Conservation (phyloP, 257 asterid genomes). For the Petrea volubilis region DNA sequence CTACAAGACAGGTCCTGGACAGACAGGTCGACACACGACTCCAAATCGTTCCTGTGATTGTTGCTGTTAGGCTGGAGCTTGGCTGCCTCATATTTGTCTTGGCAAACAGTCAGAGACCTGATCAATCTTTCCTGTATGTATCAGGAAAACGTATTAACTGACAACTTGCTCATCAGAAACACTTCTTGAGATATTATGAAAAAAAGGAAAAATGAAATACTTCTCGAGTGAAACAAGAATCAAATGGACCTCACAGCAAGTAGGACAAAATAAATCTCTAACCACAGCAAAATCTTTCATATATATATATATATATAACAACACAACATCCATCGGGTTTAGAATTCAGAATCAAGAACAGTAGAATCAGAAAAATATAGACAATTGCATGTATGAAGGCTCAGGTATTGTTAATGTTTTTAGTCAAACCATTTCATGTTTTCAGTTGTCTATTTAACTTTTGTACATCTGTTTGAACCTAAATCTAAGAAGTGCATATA, state of each 20-base stretch:
- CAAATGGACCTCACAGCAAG: neutral
- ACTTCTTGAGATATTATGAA: no score
- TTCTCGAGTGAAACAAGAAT: neutral
- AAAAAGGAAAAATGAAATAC: no score
- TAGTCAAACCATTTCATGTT: neutral
- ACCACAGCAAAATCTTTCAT: neutral
- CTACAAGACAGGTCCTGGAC: no score
- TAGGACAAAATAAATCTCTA: neutral
- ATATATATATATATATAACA: neutral
- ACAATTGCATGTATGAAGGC: no score
- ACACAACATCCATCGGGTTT: neutral
- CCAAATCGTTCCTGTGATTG: constrained; percentile 46
- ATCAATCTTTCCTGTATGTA: constrained; percentile 63
- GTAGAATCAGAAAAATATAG: no score
- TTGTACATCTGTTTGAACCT: neutral
- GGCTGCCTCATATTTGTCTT: constrained; percentile 77
- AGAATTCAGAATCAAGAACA: neutral
- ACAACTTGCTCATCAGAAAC: neutral
- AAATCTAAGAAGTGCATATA: neutral
- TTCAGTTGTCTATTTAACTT: neutral
- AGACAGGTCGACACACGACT: constrained; percentile 75
- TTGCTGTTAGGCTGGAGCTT: constrained; percentile 52
- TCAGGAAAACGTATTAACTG: neutral
- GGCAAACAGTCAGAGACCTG: constrained; percentile 80
- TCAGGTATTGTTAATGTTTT: no score